Evolutionary conservation across 495 filamentous ascomycete genomes (phyloP), one percentile per base, ranked within the genome.

Genomic region (Pyronema domesticum): DNA sequence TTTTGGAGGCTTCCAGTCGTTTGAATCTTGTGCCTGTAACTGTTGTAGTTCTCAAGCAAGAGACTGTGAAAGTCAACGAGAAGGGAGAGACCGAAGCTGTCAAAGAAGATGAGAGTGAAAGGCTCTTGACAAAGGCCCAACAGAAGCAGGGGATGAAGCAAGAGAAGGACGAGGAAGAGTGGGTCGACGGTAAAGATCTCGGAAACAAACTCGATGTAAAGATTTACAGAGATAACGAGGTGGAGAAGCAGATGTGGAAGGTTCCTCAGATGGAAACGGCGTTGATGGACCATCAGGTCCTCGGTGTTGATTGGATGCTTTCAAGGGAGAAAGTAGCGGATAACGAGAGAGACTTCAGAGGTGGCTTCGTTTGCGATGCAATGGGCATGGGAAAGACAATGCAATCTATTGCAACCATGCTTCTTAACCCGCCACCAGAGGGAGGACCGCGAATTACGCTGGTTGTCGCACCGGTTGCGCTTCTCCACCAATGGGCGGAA

Each of bases 361-460:
- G 82, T 43, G 82, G 82, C 19, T 80, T 86, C 15, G 67, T 85
- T 8, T 79, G 78, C 11, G 82, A 86, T 66, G 79, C 83, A 48
- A 85, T 86, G 81, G 82, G 82, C 6, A 66, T 86, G 11, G 82
- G 82, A 13, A 85, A 86, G 67, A 86, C 82, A 1, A 73, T 86
- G n/a, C 78, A 85, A 56, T 71, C 81, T n/a, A 81, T 86, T n/a
- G 75, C 78, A 2, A 66, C 81, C 15, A 78, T 86, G 44, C 57
- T 76, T 14, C 69, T 74, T 7, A 78, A 83, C 57, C 10, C 15
- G 1, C 62, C 72, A 0, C 64, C 70, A 9, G 56, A 56, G 0
- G 57, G 46, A 0, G 56, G 53, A 10, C 42, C 49, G 6, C 23
- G 30, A 0, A 66, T 69, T 5, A 84, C 81, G 3, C 67, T 86